These are phyloP conservation scores for Orbilia brochopaga DNA, from an alignment of 2,329 filamentous ascomycete genomes.

Conservation along the genomic window DNA sequence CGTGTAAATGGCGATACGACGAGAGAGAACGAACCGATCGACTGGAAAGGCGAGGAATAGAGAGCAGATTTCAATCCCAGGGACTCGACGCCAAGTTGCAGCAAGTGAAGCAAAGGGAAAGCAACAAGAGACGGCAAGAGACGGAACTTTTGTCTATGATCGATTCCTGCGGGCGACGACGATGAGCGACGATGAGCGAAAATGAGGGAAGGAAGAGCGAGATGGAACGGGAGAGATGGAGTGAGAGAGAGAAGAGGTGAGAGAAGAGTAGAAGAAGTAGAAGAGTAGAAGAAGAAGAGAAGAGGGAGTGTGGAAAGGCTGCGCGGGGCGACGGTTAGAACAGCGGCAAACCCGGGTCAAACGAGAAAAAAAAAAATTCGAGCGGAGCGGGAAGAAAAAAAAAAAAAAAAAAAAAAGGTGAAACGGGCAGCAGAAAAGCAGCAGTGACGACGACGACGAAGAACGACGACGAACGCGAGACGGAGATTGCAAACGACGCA, in stretches of 20 bases:
- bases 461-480: too few relatives aligned
- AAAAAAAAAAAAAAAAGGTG: slow-evolving; percentile 51
- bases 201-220: slow-evolving; percentile 14
- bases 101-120: slow-evolving; percentile 51
- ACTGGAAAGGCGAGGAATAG: slow-evolving; percentile 12
- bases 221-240: slow-evolving; percentile 22
- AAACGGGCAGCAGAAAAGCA: slow-evolving; percentile 57
- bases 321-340: slow-evolving; percentile 49
- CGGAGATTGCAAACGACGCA: slow-evolving; percentile 28
- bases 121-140: slow-evolving; percentile 53
- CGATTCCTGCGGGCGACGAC: slow-evolving; percentile 44
- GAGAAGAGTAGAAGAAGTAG: slow-evolving; percentile 14
- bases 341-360: slow-evolving; percentile 4
- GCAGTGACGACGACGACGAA: slow-evolving; percentile 49
- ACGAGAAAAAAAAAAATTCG: slow-evolving; percentile 42
- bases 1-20: slow-evolving; percentile 53
- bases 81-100: slow-evolving; percentile 51
- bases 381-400: slow-evolving; percentile 12
- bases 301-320: slow-evolving; percentile 32
- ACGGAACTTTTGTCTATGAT: slow-evolving; percentile 52
- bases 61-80: slow-evolving; percentile 51
- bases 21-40: slow-evolving; percentile 33
- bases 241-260: slow-evolving; percentile 24
- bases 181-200: slow-evolving; percentile 31
- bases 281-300: too few relatives aligned